A percentile compares a stretch with the other conserved stretches of the same genome.
Evolutionary conservation across 2,329 filamentous ascomycete species (phyloP).

Genomic region (Microdochium trichocladiopsis): DNA sequence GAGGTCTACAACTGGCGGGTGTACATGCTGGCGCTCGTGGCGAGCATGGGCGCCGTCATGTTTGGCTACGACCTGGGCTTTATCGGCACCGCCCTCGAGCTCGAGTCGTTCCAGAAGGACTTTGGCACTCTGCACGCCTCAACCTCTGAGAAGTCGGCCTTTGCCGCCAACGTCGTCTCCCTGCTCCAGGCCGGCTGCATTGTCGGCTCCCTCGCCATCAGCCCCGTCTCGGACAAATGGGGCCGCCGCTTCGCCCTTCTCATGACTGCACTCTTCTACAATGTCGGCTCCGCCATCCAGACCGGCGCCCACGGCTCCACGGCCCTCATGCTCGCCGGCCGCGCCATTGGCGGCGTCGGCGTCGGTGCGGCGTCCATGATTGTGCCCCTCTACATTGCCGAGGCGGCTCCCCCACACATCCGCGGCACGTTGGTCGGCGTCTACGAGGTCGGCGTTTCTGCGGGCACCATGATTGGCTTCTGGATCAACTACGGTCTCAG

Average conservation of each 20-base stretch:
- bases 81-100: not conserved
- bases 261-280: not conserved
- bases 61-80: not conserved
- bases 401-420: constrained; percentile 29
- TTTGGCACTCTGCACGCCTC: constrained; percentile 10
- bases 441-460: constrained; percentile 33
- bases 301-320: not conserved
- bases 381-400: constrained; percentile 20
- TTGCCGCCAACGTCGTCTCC: constrained; percentile 2
- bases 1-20: constrained; percentile 2
- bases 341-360: not conserved
- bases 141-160: constrained; percentile 1
- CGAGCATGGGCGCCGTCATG: constrained; percentile 3
- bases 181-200: constrained; percentile 2
- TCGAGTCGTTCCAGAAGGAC: constrained; percentile 16
- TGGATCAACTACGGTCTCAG: constrained; percentile 20
- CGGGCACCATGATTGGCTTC: constrained; percentile 31
- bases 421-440: constrained; percentile 35
- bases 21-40: not conserved
- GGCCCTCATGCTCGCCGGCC: not conserved
- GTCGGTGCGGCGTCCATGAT: constrained; percentile 34
- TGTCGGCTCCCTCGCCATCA: constrained; percentile 6
- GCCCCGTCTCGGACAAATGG: constrained; percentile 19
- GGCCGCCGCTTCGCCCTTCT: constrained; percentile 5
- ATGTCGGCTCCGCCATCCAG: constrained; percentile 1